Percentiles rank a stretch among this genome's conserved stretches.
phyloP scores from a whole-genome alignment of 805 yeast genomes.

The Myxozyma geophila region DNA sequence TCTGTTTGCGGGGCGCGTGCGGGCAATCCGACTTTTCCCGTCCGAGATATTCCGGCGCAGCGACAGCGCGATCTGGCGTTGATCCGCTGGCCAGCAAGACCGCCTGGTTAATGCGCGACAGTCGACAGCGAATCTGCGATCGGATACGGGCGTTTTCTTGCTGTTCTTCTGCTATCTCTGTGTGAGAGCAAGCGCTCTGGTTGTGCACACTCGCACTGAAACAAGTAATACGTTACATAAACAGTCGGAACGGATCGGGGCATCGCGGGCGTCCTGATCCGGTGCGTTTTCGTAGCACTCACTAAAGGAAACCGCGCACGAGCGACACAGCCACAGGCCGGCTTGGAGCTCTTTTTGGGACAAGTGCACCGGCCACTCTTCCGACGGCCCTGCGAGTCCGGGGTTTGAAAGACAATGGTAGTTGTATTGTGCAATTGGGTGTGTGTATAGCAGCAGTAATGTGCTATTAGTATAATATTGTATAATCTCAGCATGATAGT shows the following conservation, averaged over 20 bases:
- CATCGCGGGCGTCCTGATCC: not conserved
- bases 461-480: too few species aligned
- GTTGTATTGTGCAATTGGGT: not conserved
- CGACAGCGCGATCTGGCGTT: not conserved
- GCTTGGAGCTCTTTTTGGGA: not conserved
- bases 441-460: not conserved
- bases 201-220: not conserved
- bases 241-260: slow-evolving; percentile 9
- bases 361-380: slow-evolving; percentile 18
- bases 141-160: not conserved
- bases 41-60: slow-evolving; percentile 1
- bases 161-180: not conserved
- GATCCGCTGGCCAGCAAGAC: not conserved
- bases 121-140: not conserved
- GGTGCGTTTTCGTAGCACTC: slow-evolving; percentile 2
- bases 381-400: slow-evolving; percentile 2
- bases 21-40: slow-evolving; percentile 6
- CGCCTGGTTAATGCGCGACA: not conserved
- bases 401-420: not conserved
- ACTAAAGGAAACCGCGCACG: not conserved
- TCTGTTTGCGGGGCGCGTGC: not conserved
- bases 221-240: not conserved
- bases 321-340: slow-evolving; percentile 11
- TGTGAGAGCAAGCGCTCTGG: not conserved
- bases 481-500: too few species aligned